Conservation (phyloP, 2,329 filamentous ascomycete genomes). For the Colletotrichum tropicicola region DNA sequence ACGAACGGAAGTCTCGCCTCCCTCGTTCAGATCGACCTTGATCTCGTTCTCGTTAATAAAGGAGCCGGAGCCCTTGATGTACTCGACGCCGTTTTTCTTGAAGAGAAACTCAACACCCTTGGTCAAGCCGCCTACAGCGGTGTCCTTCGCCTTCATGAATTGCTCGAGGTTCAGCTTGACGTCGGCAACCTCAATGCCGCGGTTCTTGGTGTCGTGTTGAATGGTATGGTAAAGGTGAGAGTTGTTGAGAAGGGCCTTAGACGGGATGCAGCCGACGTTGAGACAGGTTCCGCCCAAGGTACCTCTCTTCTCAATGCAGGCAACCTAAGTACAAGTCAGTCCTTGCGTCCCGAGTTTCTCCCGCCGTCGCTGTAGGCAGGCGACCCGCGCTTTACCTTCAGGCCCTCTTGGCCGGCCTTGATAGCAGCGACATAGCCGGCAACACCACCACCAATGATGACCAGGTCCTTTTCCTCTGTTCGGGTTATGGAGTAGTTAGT, state of each 20-base stretch:
- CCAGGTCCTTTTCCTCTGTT: slow-evolving; percentile 91
- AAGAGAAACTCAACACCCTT: slow-evolving; percentile 98
- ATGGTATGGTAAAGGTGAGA: slow-evolving; percentile 98
- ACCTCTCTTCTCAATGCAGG: slow-evolving; percentile 98
- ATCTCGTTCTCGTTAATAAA: slow-evolving; percentile 92
- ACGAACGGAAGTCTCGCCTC: slow-evolving; percentile 85
- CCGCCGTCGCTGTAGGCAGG: background rate
- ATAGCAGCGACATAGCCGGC: slow-evolving; percentile 99
- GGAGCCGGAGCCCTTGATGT: slow-evolving; percentile 90
- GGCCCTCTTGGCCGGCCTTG: slow-evolving; percentile 96
- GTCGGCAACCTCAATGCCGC: slow-evolving; percentile 96
- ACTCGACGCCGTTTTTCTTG: slow-evolving; percentile 99
- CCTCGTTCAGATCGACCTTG: slow-evolving; percentile 89
- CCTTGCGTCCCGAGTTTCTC: background rate
- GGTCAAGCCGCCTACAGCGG: slow-evolving; percentile 85
- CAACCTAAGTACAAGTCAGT: slow-evolving; percentile 66
- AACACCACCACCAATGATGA: slow-evolving; percentile 98
- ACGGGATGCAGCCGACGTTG: slow-evolving; percentile 99
- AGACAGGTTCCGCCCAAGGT: slow-evolving; percentile 95
- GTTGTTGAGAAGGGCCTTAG: slow-evolving; percentile 99
- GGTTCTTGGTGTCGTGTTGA: slow-evolving; percentile 94
- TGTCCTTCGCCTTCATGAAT: slow-evolving; percentile 99
- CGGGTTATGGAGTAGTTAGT: slow-evolving; percentile 32
- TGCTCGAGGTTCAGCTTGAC: slow-evolving; percentile 94
- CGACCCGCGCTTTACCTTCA: slow-evolving; percentile 75